A percentile compares a stretch with the other conserved stretches of the same genome.
Evolutionary conservation across 1,284 basidiomycete species (phyloP).

Genomic region (Kwoniella shivajii): DNA sequence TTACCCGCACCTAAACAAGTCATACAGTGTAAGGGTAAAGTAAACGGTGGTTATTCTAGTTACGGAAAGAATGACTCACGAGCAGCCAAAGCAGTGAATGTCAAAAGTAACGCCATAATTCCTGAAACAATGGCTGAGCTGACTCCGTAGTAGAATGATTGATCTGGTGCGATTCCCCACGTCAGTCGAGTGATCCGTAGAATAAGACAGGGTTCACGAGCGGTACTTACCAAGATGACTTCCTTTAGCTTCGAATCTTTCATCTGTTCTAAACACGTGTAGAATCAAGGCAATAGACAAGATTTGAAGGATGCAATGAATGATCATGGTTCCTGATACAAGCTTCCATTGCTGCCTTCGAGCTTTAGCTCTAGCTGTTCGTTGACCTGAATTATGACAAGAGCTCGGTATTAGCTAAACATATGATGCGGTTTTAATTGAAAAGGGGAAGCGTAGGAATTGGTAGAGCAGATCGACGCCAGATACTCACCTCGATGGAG

Average conservation of each 20-base stretch:
- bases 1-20: constrained; percentile 39
- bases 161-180: constrained; percentile 23
- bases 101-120: constrained; percentile 41
- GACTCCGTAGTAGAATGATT: constrained; percentile 49
- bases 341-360: constrained; percentile 54
- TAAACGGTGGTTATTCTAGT: neutral
- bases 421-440: neutral
- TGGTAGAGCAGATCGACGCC: no score
- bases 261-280: constrained; percentile 49
- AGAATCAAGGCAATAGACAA: constrained; percentile 47
- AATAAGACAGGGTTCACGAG: neutral
- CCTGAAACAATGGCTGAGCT: constrained; percentile 45
- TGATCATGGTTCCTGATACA: constrained; percentile 50
- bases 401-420: neutral
- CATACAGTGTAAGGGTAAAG: neutral
- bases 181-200: neutral
- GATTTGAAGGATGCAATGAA: constrained; percentile 49
- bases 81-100: constrained; percentile 52
- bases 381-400: constrained; percentile 28
- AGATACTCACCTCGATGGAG: constrained; percentile 42
- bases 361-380: constrained; percentile 48
- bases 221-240: constrained; percentile 43
- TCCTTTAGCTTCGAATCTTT: constrained; percentile 41
- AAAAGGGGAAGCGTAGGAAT: neutral
- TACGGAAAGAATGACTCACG: constrained; percentile 25